phyloP scores from a whole-genome alignment of 257 asterid genomes.

The Plantago ovata region DNA sequence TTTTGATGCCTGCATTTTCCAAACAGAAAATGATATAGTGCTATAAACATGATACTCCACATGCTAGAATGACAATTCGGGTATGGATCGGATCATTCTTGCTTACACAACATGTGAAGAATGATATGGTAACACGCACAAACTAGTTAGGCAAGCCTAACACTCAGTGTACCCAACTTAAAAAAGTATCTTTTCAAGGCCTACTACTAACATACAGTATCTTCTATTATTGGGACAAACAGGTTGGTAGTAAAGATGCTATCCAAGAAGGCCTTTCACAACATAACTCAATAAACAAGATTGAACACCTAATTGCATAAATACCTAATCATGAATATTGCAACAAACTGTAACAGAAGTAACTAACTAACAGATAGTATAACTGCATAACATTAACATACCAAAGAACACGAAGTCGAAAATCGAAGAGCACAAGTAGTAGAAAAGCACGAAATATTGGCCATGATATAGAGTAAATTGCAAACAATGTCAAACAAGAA shows the following conservation, averaged over 20 bases:
- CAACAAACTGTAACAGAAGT: neutral
- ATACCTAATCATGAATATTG: neutral
- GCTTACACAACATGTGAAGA: too few species aligned
- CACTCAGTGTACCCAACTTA: neutral
- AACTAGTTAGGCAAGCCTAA: neutral
- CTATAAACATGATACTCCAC: too few species aligned
- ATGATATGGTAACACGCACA: neutral
- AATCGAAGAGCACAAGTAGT: neutral
- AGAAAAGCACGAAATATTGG: neutral
- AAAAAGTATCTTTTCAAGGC: neutral
- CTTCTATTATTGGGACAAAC: too few species aligned
- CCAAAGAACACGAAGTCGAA: neutral
- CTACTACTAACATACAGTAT: too few species aligned
- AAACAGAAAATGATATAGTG: conserved; percentile 1
- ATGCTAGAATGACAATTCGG: too few species aligned
- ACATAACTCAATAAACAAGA: neutral
- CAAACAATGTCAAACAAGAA: neutral
- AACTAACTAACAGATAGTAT: too few species aligned
- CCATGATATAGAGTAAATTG: neutral
- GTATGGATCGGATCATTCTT: too few species aligned
- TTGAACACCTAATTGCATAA: neutral
- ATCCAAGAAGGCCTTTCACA: too few species aligned
- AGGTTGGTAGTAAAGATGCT: too few species aligned
- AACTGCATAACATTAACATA: too few species aligned
- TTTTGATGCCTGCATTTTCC: conserved; percentile 46